Evolutionary conservation across 306 rosid species (phyloP).

Genomic region (Geum urbanum): DNA sequence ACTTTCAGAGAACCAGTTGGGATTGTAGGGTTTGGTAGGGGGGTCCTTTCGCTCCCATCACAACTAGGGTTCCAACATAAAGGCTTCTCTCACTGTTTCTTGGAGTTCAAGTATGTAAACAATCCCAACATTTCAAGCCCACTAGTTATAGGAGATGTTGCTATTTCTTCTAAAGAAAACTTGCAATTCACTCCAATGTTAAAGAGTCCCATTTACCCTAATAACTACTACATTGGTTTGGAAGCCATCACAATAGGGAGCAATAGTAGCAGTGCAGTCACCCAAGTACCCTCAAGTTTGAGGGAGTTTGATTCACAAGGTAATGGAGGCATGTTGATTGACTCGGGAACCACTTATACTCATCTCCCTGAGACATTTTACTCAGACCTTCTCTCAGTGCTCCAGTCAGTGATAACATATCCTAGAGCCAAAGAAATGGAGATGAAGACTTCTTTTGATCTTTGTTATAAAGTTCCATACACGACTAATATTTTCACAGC

Average conservation of each 20-base stretch:
- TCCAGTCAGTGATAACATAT: conserved; percentile 32
- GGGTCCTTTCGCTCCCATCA: conserved; percentile 44
- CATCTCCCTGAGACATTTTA: conserved; percentile 49
- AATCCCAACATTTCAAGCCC: conserved; percentile 57
- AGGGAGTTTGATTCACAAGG: conserved; percentile 47
- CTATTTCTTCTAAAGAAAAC: conserved; percentile 34
- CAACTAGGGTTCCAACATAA: conserved; percentile 43
- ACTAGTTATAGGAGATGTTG: conserved; percentile 38
- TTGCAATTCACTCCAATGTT: conserved; percentile 49
- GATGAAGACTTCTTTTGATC: conserved; percentile 41
- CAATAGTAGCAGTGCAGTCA: conserved; percentile 10
- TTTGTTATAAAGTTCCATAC: conserved; percentile 42
- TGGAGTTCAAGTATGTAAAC: conserved; percentile 50
- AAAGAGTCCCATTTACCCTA: conserved; percentile 44
- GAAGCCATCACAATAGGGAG: conserved; percentile 38
- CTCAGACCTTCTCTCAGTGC: conserved; percentile 39
- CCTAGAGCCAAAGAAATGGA: conserved; percentile 44
- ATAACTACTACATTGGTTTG: conserved; percentile 44
- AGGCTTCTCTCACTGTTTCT: conserved; percentile 53
- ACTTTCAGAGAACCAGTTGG: conserved; percentile 48
- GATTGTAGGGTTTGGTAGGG: conserved; percentile 56
- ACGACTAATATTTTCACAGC: neutral
- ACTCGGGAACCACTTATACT: conserved; percentile 57
- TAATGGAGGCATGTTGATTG: conserved; percentile 51
- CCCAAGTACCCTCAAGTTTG: conserved; percentile 28